Conservation (phyloP, 2,329 filamentous ascomycete species). For the Ophiostoma piceae region DNA sequence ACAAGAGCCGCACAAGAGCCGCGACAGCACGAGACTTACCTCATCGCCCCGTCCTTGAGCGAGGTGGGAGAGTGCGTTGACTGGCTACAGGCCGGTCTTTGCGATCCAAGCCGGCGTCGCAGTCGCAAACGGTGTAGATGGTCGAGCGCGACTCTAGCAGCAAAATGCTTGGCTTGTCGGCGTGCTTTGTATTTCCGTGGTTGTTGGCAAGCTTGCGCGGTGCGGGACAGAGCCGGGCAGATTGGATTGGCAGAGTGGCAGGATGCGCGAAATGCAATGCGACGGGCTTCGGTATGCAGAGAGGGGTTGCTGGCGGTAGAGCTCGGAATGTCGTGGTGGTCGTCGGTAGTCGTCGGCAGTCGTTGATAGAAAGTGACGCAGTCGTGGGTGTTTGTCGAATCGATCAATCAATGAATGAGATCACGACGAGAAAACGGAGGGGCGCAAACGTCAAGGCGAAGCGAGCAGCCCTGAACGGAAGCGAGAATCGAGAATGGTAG, state of each 20-base stretch:
- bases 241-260: neutral
- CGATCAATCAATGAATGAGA: neutral
- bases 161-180: neutral
- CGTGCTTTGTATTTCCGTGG: neutral
- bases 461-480: neutral
- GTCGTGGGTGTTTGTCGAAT: neutral
- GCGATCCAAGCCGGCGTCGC: conserved; percentile 1
- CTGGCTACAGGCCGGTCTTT: conserved; percentile 7
- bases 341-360: neutral
- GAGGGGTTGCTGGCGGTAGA: neutral
- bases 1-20: neutral
- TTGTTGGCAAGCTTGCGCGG: neutral
- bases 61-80: neutral
- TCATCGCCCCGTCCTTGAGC: conserved; percentile 6
- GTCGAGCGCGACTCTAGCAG: neutral
- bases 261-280: neutral
- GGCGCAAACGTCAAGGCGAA: neutral
- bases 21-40: neutral
- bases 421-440: neutral
- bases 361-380: neutral
- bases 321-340: neutral
- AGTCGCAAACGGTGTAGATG: neutral
- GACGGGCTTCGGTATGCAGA: conserved; percentile 11
- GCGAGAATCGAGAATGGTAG: neutral
- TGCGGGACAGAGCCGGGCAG: neutral